Evolutionary conservation across 1,139 yeast genomes (phyloP).

Genomic region (Meyerozyma smithsonii): DNA sequence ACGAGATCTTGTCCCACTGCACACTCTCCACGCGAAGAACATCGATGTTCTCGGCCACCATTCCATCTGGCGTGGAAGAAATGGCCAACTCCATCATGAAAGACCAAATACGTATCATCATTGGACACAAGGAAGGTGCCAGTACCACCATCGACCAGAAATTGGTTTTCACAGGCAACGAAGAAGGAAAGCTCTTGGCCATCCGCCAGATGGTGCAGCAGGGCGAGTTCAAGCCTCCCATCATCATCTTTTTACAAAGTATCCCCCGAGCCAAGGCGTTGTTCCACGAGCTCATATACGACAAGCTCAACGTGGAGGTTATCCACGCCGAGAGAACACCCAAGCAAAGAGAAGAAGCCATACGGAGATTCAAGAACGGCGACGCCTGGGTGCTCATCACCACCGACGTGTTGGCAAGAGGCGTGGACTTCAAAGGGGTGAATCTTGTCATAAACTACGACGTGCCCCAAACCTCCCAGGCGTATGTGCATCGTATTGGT

Average conservation of each 20-base stretch:
- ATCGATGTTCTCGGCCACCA: conserved; percentile 91
- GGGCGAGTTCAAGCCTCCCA: conserved; percentile 90
- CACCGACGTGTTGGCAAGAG: conserved; percentile 93
- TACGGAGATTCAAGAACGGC: conserved; percentile 80
- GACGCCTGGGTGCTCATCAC: conserved; percentile 95
- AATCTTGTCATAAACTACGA: conserved; percentile 93
- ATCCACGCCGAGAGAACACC: conserved; percentile 95
- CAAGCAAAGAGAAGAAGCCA: conserved; percentile 79
- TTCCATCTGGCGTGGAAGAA: conserved; percentile 90
- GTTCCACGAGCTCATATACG: conserved; percentile 87
- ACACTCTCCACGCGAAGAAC: conserved; percentile 50
- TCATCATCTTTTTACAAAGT: conserved; percentile 85
- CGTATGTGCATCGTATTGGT: conserved; percentile 96
- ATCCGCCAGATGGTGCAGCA: conserved; percentile 81
- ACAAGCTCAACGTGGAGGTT: conserved; percentile 87
- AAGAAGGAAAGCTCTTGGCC: conserved; percentile 89
- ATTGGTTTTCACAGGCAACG: conserved; percentile 84
- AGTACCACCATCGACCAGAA: conserved; percentile 78
- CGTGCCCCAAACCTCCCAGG: conserved; percentile 90
- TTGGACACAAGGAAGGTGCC: conserved; percentile 95
- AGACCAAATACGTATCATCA: conserved; percentile 78
- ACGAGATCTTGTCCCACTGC: conserved; percentile 71
- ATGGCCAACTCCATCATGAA: conserved; percentile 82
- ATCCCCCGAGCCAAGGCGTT: conserved; percentile 93
- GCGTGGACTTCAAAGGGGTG: conserved; percentile 96